Base-by-base conservation (phyloP, 345 rosid species). In the Hibiscus tridactylites region DNA sequence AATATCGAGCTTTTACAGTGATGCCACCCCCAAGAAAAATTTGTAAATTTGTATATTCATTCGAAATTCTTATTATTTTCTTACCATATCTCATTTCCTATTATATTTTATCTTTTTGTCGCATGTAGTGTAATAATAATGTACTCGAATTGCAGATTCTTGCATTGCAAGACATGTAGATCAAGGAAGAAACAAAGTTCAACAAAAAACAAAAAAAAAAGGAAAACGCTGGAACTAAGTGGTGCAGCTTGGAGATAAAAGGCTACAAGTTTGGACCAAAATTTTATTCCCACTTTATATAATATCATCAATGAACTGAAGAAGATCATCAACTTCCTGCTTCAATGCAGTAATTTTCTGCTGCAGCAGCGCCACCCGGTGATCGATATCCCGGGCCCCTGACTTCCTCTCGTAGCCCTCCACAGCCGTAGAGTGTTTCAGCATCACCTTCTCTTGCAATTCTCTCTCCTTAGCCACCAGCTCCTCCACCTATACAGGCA, bases 291-390 rank as follows among this genome's bases (percentile, higher is more conserved):
- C 9, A 61, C 19, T 60, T 79, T 76, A 87, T 79, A 95, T 87
- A 82, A 95, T 87, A 82, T 89, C 94, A 56, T 88, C 93, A 15
- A 90, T 79, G 80, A 85, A 81, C 21, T 92, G 98, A 28, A 88
- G 84, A 75, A 92, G 90, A 79, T 88, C 92, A 37, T 90, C 97
- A 10, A 95, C 85, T 71, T 95, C 98, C 81, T 86, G 94, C 85
- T 89, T 90, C 83, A 90, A 66, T 2, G 85, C 79, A 21, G 78
- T 53, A 56, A 95, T 79, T 82, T 85, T 92, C 76, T 79, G 96
- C 82, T 89, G 96, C 79, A 77, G 91, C 31, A 78, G 57, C 42
- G 90, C 86, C 10, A 87, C 86, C 15, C 96, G 83, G 78, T 84
- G 85, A 86, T 92, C 94, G 35, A 87, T 85, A 76, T 90, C 98